These are phyloP conservation scores for Macrolepiota dolichaula DNA, from an alignment of 768 basidiomycete species.

Conservation along the genomic window DNA sequence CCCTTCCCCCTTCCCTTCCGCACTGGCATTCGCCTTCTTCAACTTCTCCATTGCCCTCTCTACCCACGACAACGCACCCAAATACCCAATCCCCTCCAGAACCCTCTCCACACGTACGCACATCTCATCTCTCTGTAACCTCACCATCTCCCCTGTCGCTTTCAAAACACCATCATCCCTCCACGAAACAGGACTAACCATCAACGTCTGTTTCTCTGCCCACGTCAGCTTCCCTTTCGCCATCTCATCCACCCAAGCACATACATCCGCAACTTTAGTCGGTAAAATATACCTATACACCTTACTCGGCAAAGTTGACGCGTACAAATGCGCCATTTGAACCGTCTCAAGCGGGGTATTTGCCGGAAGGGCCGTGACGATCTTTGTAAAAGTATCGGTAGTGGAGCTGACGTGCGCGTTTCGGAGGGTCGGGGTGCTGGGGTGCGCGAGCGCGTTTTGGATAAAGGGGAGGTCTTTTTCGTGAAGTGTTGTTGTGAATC, in stretches of 20 bases:
- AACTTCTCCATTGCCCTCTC: slow-evolving; percentile 31
- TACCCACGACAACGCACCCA: slow-evolving; percentile 38
- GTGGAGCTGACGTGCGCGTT: slow-evolving; percentile 44
- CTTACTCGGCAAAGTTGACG: slow-evolving; percentile 37
- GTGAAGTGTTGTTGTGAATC: slow-evolving; percentile 13
- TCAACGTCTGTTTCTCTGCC: slow-evolving; percentile 39
- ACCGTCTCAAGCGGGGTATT: slow-evolving; percentile 37
- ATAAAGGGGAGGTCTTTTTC: slow-evolving; percentile 32
- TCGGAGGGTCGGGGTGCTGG: slow-evolving; percentile 42
- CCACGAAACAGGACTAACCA: slow-evolving; percentile 55
- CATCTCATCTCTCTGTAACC: slow-evolving; percentile 6
- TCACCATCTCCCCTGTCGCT: slow-evolving; percentile 8
- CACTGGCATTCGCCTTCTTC: slow-evolving; percentile 9
- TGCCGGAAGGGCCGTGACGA: slow-evolving; percentile 39
- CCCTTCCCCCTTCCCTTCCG: not conserved
- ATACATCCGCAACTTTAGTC: slow-evolving; percentile 21
- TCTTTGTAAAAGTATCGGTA: slow-evolving; percentile 10
- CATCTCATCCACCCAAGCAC: slow-evolving; percentile 34
- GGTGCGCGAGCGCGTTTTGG: slow-evolving; percentile 45
- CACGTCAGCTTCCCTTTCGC: slow-evolving; percentile 27
- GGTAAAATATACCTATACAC: slow-evolving; percentile 34
- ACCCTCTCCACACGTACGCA: slow-evolving; percentile 30
- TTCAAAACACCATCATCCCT: slow-evolving; percentile 31
- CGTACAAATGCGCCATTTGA: slow-evolving; percentile 45
- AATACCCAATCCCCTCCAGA: slow-evolving; percentile 27